A percentile compares a stretch with the other conserved stretches of the same genome.
Evolutionary conservation across 1,284 basidiomycete species (phyloP).

Genomic region (Malassezia brasiliensis): DNA sequence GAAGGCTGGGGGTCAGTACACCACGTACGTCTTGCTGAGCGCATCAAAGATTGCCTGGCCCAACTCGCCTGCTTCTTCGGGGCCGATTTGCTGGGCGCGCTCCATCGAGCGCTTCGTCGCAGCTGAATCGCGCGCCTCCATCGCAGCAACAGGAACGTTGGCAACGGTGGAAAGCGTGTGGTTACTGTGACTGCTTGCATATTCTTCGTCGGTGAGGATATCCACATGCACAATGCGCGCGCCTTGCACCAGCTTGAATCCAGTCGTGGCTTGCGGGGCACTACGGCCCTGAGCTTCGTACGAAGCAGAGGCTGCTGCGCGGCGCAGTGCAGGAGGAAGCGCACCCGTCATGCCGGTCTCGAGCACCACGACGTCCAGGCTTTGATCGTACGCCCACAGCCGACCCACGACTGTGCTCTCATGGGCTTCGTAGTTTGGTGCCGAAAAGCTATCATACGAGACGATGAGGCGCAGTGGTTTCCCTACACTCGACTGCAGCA

Average conservation of each 20-base stretch:
- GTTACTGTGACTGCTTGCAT: slow-evolving; percentile 2
- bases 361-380: slow-evolving; percentile 29
- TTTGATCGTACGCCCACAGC: slow-evolving; percentile 41
- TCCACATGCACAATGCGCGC: slow-evolving; percentile 21
- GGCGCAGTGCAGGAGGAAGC: slow-evolving; percentile 17
- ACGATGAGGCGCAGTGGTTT: slow-evolving; percentile 2
- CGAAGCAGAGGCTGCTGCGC: slow-evolving; percentile 26
- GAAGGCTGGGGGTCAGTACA: slow-evolving; percentile 20
- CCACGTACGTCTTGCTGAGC: slow-evolving; percentile 43
- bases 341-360: slow-evolving; percentile 24
- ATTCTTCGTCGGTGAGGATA: slow-evolving; percentile 10
- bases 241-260: slow-evolving; percentile 38
- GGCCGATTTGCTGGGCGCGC: slow-evolving; percentile 25
- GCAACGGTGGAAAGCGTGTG: slow-evolving; percentile 20
- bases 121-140: slow-evolving; percentile 26
- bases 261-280: slow-evolving; percentile 11
- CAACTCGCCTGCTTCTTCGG: slow-evolving; percentile 29
- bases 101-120: slow-evolving; percentile 26
- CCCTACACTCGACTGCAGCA: slow-evolving; percentile 4
- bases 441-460: slow-evolving; percentile 10
- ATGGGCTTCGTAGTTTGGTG: slow-evolving; percentile 17
- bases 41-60: slow-evolving; percentile 41
- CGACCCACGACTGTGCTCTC: slow-evolving; percentile 25
- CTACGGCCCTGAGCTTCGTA: slow-evolving; percentile 13
- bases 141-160: slow-evolving; percentile 23